Percentiles rank a stretch among this genome's conserved stretches.
Evolutionary conservation across 139 green algal genomes (phyloP).

Genomic region (Desmodesmus armatus): DNA sequence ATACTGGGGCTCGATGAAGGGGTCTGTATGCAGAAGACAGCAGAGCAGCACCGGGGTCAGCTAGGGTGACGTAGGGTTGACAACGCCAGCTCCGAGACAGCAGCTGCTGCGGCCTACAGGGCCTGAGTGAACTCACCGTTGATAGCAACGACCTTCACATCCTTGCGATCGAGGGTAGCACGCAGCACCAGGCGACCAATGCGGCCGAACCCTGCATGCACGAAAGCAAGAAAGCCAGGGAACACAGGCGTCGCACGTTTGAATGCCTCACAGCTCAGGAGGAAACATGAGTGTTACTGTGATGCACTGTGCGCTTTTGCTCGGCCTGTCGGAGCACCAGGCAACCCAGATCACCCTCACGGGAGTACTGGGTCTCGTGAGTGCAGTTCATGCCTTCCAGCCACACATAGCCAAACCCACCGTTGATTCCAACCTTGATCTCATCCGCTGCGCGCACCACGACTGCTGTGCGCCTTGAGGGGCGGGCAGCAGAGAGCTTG

Average conservation of each 20-base stretch:
- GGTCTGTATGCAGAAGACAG: too few relatives aligned
- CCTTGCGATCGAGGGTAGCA: slow-evolving; percentile 69
- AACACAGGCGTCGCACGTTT: too few relatives aligned
- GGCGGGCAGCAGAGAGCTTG: too few relatives aligned
- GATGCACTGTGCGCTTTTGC: too few relatives aligned
- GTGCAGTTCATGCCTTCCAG: not conserved
- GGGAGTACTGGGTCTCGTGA: too few relatives aligned
- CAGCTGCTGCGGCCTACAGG: not conserved
- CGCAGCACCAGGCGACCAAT: slow-evolving; percentile 84
- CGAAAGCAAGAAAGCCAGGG: not conserved
- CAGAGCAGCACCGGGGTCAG: too few relatives aligned
- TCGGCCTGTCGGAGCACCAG: too few relatives aligned
- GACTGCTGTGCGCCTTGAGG: slow-evolving; percentile 26
- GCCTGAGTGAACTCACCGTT: slow-evolving; percentile 91
- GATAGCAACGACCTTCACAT: slow-evolving; percentile 83
- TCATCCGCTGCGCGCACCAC: slow-evolving; percentile 56
- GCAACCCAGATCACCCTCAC: too few relatives aligned
- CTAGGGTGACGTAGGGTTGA: too few relatives aligned
- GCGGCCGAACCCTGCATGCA: slow-evolving; percentile 85
- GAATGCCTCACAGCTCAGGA: too few relatives aligned
- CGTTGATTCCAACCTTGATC: slow-evolving; percentile 92
- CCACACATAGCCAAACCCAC: slow-evolving; percentile 46
- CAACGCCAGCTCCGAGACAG: not conserved
- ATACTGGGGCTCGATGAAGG: slow-evolving; percentile 79
- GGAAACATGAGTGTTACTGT: too few relatives aligned